Conservation (phyloP, 2,329 filamentous ascomycete species). For the Phoma sp. region DNA sequence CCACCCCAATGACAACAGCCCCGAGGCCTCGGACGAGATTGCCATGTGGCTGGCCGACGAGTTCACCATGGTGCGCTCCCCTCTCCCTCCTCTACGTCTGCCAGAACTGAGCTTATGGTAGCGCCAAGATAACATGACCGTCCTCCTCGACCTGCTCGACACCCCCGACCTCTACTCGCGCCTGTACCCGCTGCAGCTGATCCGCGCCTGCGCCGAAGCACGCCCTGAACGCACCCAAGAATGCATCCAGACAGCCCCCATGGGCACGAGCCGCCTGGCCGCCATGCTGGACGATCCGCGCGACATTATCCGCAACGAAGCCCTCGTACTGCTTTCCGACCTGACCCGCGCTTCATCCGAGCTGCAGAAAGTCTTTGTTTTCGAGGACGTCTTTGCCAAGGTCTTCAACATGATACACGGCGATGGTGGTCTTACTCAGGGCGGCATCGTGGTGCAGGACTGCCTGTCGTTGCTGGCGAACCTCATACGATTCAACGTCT, state of each 20-base stretch:
- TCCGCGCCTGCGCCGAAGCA: constrained; percentile 83
- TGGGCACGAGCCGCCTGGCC: constrained; percentile 88
- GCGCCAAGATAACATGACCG: constrained; percentile 93
- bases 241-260: constrained; percentile 86
- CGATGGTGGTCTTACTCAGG: constrained; percentile 83
- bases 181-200: constrained; percentile 87
- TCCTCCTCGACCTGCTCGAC: constrained; percentile 89
- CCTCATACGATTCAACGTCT: constrained; percentile 82
- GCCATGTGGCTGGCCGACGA: constrained; percentile 96
- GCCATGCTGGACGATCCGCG: constrained; percentile 82
- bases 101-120: constrained; percentile 62
- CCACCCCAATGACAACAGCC: constrained; percentile 68
- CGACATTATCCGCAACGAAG: constrained; percentile 86
- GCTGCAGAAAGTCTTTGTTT: constrained; percentile 93
- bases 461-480: constrained; percentile 91
- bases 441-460: constrained; percentile 88
- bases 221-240: constrained; percentile 92
- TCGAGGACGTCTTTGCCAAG: constrained; percentile 90
- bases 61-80: constrained; percentile 78
- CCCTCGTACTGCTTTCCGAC: constrained; percentile 83
- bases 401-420: constrained; percentile 81
- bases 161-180: constrained; percentile 87
- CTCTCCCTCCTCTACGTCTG: constrained; percentile 7
- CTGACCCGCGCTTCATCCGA: constrained; percentile 87
- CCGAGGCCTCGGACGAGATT: constrained; percentile 95